Evolutionary conservation across 2,329 filamentous ascomycete genomes (phyloP).

Genomic region (Dactylellina cionopaga): DNA sequence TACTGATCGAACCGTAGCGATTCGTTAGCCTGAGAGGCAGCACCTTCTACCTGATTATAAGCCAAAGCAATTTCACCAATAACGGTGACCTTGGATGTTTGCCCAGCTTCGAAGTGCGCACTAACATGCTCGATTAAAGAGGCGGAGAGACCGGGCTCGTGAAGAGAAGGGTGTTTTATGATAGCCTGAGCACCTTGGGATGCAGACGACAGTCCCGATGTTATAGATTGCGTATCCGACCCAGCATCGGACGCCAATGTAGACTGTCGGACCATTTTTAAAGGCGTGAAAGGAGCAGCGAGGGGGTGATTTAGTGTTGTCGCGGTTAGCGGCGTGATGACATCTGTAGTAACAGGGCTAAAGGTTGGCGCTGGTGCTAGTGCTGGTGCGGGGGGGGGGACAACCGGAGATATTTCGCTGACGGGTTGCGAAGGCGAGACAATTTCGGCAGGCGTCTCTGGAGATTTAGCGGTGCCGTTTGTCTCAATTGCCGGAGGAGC

Average conservation of each 20-base stretch:
- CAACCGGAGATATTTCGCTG: conserved; percentile 24
- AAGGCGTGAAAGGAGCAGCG: conserved; percentile 39
- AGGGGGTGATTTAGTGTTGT: conserved; percentile 27
- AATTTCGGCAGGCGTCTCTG: conserved; percentile 5
- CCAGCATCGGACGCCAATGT: conserved; percentile 55
- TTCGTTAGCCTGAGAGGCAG: conserved; percentile 65
- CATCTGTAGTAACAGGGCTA: conserved; percentile 10
- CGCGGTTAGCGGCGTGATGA: conserved; percentile 4
- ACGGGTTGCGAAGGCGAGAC: conserved; percentile 30
- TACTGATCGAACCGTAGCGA: conserved; percentile 89
- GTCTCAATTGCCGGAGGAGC: conserved; percentile 59
- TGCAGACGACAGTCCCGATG: conserved; percentile 73
- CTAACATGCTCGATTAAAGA: conserved; percentile 94
- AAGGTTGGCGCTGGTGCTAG: conserved; percentile 22
- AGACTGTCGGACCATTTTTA: conserved; percentile 50
- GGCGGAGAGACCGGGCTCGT: conserved; percentile 80
- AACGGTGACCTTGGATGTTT: conserved; percentile 76
- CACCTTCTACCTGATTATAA: conserved; percentile 69
- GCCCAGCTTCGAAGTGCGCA: conserved; percentile 79
- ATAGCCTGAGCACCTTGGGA: conserved; percentile 70
- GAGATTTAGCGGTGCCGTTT: conserved; percentile 39
- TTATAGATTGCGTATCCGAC: conserved; percentile 90
- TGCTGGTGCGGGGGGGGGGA: conserved; percentile 16
- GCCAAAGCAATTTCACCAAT: conserved; percentile 89
- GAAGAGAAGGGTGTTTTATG: conserved; percentile 84